phyloP scores from a whole-genome alignment of 768 basidiomycete genomes.

The Hortiboletus flavorubellus region DNA sequence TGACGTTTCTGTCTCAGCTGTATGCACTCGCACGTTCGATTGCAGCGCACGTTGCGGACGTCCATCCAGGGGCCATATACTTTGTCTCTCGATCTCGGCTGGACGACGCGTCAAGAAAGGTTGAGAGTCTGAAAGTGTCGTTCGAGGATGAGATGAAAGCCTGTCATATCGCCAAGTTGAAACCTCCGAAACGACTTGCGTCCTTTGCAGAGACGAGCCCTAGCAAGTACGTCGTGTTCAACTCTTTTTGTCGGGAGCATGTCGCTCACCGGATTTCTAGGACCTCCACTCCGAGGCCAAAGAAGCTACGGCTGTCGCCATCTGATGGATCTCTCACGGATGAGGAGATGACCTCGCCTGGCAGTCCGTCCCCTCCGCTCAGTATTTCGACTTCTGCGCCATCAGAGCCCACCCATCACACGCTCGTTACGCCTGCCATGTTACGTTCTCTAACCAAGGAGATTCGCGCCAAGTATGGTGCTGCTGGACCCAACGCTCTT shows the following conservation, averaged over 20 bases:
- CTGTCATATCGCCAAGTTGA: conserved; percentile 37
- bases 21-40: conserved; percentile 40
- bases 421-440: conserved; percentile 61
- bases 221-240: conserved; percentile 35
- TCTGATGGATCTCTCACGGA: conserved; percentile 33
- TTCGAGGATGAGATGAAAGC: conserved; percentile 39
- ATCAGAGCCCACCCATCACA: conserved; percentile 29
- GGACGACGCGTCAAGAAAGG: conserved; percentile 30
- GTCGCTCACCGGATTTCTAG: conserved; percentile 16
- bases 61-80: conserved; percentile 2
- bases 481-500: not conserved
- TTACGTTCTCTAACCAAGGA: conserved; percentile 40
- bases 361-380: conserved; percentile 37
- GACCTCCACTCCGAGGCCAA: conserved; percentile 28
- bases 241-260: not conserved
- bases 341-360: conserved; percentile 26
- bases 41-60: conserved; percentile 16
- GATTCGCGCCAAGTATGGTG: conserved; percentile 31
- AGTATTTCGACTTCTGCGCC: conserved; percentile 44
- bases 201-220: conserved; percentile 39
- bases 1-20: conserved; percentile 48
- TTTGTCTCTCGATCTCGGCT: conserved; percentile 18
- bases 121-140: conserved; percentile 31
- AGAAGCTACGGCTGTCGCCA: conserved; percentile 43
- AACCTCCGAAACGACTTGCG: conserved; percentile 47